Evolutionary conservation across 139 green algal genomes (phyloP), one percentile per base, ranked within the genome.

Genomic region (Micromonas pusilla): DNA sequence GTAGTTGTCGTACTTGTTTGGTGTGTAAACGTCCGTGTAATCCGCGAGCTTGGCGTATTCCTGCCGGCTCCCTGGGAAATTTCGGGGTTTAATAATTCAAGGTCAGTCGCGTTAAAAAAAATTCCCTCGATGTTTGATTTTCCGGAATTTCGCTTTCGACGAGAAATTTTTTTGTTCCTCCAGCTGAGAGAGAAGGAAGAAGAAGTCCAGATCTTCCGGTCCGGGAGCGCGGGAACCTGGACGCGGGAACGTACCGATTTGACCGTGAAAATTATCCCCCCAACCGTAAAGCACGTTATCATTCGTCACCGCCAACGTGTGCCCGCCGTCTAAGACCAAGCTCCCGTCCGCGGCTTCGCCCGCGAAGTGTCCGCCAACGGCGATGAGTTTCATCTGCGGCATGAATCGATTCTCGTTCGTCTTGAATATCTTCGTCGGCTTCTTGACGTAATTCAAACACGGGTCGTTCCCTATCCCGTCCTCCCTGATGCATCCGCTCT

Each of bases 261-360:
- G 77, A 3, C 77, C 77, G 28, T 71, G 33, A 21, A 57, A 82
- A 37, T 82, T 82, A 63, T 82, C 77, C 38, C 77, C 77, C 66
- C 66, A 82, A 6, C 52, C 66, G 28, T 38, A 82, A 3, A 82
- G 25, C 9, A 60, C 45, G 45, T 76, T 52, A 4, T 37, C 21
- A 26, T 31, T 52, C 2, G 30, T 38, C 6, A 79, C 73, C n/a
- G 30, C 53, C 9, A 79, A 21, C 13, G 57, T 73, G 60, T 72
- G 60, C 19, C 57, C 73, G 28, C 57, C 32, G 2, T 79, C 33
- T 4, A 52, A 30, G 25, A 26, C 23, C n/a, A n/a, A n/a, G n/a
- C n/a, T n/a, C n/a, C n/a, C n/a, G 25, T 66, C 16, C 5, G 6
- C 23, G 4, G 19, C 21, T 25, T 45, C 57, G 5, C 20, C 19